A percentile compares a stretch with the other conserved stretches of the same genome.
phyloP scores from a whole-genome alignment of 1,284 basidiomycete genomes.

The Fomitopsis schrenkii region DNA sequence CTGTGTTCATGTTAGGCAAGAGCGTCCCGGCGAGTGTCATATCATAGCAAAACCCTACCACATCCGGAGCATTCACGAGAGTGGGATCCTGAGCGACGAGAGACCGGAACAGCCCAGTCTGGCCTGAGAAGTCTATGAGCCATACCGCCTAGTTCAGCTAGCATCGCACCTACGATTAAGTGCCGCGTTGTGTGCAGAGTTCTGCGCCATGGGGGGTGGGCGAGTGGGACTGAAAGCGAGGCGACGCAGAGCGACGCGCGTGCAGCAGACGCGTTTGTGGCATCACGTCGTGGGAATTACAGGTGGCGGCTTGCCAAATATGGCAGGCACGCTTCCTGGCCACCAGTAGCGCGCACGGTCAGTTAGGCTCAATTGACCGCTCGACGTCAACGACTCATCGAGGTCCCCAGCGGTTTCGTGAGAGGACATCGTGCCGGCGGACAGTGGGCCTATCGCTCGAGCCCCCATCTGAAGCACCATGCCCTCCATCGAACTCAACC shows the following conservation, averaged over 20 bases:
- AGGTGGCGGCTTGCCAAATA: neutral
- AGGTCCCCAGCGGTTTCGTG: neutral
- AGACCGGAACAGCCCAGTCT: slow-evolving; percentile 69
- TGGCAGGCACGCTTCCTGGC: neutral
- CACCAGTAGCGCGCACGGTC: slow-evolving; percentile 4
- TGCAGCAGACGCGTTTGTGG: neutral
- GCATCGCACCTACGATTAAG: slow-evolving; percentile 47
- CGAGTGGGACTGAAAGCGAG: neutral
- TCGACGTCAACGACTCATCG: slow-evolving; percentile 3
- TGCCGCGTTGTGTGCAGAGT: slow-evolving; percentile 56
- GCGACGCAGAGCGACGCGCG: neutral
- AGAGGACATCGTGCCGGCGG: neutral
- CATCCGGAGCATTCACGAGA: slow-evolving; percentile 66
- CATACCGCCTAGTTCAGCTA: neutral
- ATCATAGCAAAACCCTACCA: slow-evolving; percentile 37
- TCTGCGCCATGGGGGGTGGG: slow-evolving; percentile 8
- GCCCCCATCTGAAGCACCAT: neutral
- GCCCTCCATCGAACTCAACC: slow-evolving; percentile 8
- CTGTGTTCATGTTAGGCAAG: slow-evolving; percentile 35
- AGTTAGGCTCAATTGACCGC: slow-evolving; percentile 9
- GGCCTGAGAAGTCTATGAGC: slow-evolving; percentile 44
- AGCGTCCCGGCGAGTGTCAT: neutral
- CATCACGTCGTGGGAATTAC: slow-evolving; percentile 1
- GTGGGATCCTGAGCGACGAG: slow-evolving; percentile 67
- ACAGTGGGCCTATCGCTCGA: neutral